Percentiles rank a stretch among this genome's conserved stretches.
These are phyloP conservation scores for Lachnellula occidentalis DNA, from an alignment of 2,329 filamentous ascomycete species.

Conservation along the genomic window DNA sequence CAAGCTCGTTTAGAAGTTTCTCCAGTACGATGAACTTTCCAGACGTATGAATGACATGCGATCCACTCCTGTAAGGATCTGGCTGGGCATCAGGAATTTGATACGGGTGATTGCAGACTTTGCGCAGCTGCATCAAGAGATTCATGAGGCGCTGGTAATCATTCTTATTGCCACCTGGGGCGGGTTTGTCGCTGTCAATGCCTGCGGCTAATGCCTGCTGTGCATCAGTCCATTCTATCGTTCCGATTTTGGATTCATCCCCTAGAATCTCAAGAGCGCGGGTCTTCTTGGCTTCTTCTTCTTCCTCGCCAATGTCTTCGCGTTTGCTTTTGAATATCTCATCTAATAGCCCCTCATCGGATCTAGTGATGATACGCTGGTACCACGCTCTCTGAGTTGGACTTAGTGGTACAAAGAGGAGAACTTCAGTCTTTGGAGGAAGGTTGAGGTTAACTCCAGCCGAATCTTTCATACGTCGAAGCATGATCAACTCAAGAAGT, in stretches of 20 bases:
- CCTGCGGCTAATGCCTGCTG: conserved; percentile 39
- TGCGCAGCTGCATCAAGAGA: conserved; percentile 88
- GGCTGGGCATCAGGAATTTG: conserved; percentile 27
- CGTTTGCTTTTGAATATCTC: conserved; percentile 44
- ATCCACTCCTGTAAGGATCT: conserved; percentile 62
- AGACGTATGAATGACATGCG: conserved; percentile 83
- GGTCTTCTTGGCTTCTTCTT: conserved; percentile 34
- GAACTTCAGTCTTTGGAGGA: conserved; percentile 51
- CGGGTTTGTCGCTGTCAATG: conserved; percentile 29
- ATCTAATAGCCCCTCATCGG: conserved; percentile 44
- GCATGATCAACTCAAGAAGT: conserved; percentile 52
- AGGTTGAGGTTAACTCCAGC: conserved; percentile 48
- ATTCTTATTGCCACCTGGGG: conserved; percentile 26
- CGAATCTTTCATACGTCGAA: conserved; percentile 52
- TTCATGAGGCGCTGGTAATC: conserved; percentile 66
- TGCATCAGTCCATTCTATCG: conserved; percentile 41
- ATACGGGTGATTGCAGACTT: conserved; percentile 87
- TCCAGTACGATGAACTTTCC: conserved; percentile 81
- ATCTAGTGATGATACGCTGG: conserved; percentile 48
- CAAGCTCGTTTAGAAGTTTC: conserved; percentile 76
- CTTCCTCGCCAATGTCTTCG: conserved; percentile 37
- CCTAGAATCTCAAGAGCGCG: conserved; percentile 33
- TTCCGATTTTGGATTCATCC: conserved; percentile 25
- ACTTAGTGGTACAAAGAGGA: conserved; percentile 52
- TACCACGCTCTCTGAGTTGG: conserved; percentile 56